These are phyloP conservation scores for Clarireedia sp. DNA, from an alignment of 2,329 filamentous ascomycete genomes.

Conservation along the genomic window DNA sequence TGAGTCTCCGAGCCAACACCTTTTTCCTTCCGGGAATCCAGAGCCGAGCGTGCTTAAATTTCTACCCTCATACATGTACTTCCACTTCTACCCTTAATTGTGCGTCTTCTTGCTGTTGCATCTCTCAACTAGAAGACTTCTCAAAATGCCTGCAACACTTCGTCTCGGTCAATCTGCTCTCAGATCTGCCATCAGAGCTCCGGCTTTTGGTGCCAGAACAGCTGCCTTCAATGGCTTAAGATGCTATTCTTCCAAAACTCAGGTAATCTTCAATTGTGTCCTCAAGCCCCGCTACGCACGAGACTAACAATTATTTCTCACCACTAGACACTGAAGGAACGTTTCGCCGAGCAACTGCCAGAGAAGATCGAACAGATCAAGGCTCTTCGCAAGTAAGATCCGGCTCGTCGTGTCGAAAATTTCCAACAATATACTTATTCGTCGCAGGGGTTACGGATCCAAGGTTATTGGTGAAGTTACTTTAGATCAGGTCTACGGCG, in stretches of 20 bases:
- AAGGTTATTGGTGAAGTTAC: constrained; percentile 97
- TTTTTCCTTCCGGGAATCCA: constrained; percentile 3
- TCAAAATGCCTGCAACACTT: constrained; percentile 73
- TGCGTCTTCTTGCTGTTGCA: constrained; percentile 19
- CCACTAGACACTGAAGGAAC: constrained; percentile 85
- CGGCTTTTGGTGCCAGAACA: constrained; percentile 59
- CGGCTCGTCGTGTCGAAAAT: neutral
- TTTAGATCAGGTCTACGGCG: constrained; percentile 98
- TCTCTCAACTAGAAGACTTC: neutral
- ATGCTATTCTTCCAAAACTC: constrained; percentile 88
- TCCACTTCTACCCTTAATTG: constrained; percentile 24
- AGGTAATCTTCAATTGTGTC: constrained; percentile 49
- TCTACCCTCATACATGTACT: too few species aligned
- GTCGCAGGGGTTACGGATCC: constrained; percentile 75
- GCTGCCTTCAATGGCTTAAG: constrained; percentile 75
- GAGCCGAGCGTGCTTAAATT: constrained; percentile 14
- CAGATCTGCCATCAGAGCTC: constrained; percentile 63
- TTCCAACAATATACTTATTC: constrained; percentile 19
- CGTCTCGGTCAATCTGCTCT: constrained; percentile 76
- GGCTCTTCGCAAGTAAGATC: constrained; percentile 82
- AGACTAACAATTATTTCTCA: constrained; percentile 10
- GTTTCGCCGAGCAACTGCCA: constrained; percentile 91
- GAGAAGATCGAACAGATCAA: constrained; percentile 99
- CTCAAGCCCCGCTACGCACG: constrained; percentile 20
- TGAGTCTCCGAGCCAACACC: neutral